phyloP scores from a whole-genome alignment of 345 rosid species.

The Gynandropsis gynandra region DNA sequence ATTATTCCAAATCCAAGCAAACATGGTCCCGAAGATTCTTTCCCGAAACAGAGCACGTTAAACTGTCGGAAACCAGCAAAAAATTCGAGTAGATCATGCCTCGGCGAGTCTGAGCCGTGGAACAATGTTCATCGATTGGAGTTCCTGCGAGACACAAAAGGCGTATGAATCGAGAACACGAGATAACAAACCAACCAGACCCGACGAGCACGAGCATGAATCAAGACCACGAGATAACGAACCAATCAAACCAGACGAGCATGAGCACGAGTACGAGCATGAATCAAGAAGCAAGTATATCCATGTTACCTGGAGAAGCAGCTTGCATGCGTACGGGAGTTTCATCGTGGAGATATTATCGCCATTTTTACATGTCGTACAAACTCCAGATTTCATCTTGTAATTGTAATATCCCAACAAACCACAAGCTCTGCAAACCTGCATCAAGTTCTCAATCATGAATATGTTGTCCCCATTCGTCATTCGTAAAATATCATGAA shows the following conservation, averaged over 20 bases:
- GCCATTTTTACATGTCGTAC: slow-evolving; percentile 77
- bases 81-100: slow-evolving; percentile 36
- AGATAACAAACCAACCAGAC: slow-evolving; percentile 3
- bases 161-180: not conserved
- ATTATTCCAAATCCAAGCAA: too few relatives aligned
- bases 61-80: too few relatives aligned
- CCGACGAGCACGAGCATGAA: not conserved
- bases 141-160: slow-evolving; percentile 35
- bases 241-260: not conserved
- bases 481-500: not conserved
- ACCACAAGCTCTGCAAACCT: slow-evolving; percentile 90
- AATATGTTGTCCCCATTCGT: not conserved
- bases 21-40: too few relatives aligned
- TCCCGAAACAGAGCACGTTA: too few relatives aligned
- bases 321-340: slow-evolving; percentile 95
- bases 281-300: not conserved
- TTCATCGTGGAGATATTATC: slow-evolving; percentile 73
- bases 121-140: slow-evolving; percentile 75
- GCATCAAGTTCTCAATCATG: slow-evolving; percentile 12
- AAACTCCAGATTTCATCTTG: slow-evolving; percentile 63
- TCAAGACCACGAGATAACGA: not conserved
- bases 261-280: too few relatives aligned
- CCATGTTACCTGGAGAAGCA: slow-evolving; percentile 61
- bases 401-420: slow-evolving; percentile 79
- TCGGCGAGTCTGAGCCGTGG: slow-evolving; percentile 55